Evolutionary conservation across 179 eudicot genomes (phyloP), one percentile per base, ranked within the genome.

Genomic region (Patellifolia procumbens): DNA sequence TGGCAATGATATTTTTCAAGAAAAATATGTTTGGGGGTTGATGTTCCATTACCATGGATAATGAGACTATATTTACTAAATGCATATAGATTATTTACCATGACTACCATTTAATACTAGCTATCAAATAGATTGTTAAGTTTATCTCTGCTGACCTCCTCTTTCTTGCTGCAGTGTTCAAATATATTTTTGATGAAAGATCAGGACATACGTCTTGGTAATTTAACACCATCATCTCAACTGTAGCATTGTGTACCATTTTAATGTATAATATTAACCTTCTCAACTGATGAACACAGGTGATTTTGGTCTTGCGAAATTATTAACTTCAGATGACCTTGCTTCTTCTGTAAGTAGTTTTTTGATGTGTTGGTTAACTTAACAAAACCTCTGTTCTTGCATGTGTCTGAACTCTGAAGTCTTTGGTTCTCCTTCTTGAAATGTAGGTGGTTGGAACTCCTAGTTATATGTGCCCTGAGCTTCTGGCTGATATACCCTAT

Each of bases 401-500:
- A 75, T 48, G 52, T 43, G 31, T 35, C 52, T 68, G n/a, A 78
- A 60, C 34, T 58, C 49, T 68, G n/a, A 78, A 60, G 43, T 58
- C 42, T 68, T 68, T 61, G 17, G 56, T 16, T 75, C 62, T 37
- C 53, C 78, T 19, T 69, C 64, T 76, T 49, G 19, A 29, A 64
- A 28, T 84, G 48, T 83, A 93, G 99, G 92, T 95, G 65, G 99
- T 95, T 81, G 99, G 99, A 78, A 95, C 99, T 81, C 99, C 99
- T 24, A 90, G 97, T 80, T 91, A 95, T 78, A 95, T 95, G 98
- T 92, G 98, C 74, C 98, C 98, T 22, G 97, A 94, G 79, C 98
- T 94, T 82, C 98, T 94, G 64, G 99, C 99, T 72, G 99, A 95
- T 85, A 90, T 95, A 88, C 99, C 99, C 49, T 95, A 95, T 85